phyloP scores from a whole-genome alignment of 306 rosid species.

The Abrus precatorius region DNA sequence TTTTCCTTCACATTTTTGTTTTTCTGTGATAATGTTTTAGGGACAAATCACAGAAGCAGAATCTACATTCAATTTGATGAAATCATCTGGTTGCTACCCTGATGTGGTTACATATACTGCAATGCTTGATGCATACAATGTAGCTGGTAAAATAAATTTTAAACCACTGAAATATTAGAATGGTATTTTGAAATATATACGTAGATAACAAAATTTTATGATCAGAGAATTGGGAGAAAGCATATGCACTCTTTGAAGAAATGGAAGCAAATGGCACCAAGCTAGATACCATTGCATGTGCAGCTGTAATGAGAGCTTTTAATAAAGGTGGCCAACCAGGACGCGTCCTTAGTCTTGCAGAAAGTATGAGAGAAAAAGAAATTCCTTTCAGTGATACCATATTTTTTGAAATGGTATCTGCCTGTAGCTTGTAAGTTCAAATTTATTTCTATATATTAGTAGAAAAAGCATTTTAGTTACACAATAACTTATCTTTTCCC shows the following conservation, averaged over 20 bases:
- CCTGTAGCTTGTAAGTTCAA: slow-evolving; percentile 88
- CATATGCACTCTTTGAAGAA: slow-evolving; percentile 74
- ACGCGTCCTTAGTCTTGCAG: slow-evolving; percentile 78
- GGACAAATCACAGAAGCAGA: slow-evolving; percentile 78
- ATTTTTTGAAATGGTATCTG: slow-evolving; percentile 87
- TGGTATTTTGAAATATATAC: slow-evolving; percentile 16
- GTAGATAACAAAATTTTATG: slow-evolving; percentile 41
- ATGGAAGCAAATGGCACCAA: slow-evolving; percentile 71
- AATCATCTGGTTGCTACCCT: slow-evolving; percentile 70
- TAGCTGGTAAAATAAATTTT: slow-evolving; percentile 63
- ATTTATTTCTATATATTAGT: slow-evolving; percentile 19
- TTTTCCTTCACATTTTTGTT: slow-evolving; percentile 13
- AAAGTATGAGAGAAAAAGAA: slow-evolving; percentile 78
- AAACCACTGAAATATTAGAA: slow-evolving; percentile 41
- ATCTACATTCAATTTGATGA: slow-evolving; percentile 75
- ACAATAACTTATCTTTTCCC: slow-evolving; percentile 12
- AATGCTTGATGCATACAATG: slow-evolving; percentile 80
- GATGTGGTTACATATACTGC: slow-evolving; percentile 86
- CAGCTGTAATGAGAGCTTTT: slow-evolving; percentile 87
- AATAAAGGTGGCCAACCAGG: slow-evolving; percentile 86
- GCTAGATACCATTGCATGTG: slow-evolving; percentile 82
- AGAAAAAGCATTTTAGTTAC: slow-evolving; percentile 7
- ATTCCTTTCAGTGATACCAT: slow-evolving; percentile 80
- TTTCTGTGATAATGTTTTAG: slow-evolving; percentile 57
- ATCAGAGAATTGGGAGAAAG: slow-evolving; percentile 88